A percentile compares a stretch with the other conserved stretches of the same genome.
Conservation (phyloP, 2,329 filamentous ascomycete genomes). For the Diaporthe vaccinii region DNA sequence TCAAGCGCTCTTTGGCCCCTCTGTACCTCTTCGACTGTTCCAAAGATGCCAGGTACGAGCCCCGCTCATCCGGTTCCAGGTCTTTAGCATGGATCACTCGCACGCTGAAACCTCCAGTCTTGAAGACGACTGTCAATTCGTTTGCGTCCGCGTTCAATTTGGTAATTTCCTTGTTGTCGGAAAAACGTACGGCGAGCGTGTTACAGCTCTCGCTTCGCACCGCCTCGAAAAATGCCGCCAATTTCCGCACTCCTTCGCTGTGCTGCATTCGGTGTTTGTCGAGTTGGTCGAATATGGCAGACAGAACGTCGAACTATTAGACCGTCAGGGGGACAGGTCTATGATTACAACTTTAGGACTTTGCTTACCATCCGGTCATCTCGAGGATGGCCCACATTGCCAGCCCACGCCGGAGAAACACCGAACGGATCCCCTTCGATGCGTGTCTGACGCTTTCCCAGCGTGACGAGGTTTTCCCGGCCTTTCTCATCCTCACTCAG, state of each 20-base stretch:
- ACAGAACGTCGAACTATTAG: not conserved
- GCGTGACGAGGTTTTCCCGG: not conserved
- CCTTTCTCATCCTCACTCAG: not conserved
- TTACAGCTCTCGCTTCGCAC: not conserved
- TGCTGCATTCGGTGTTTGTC: not conserved
- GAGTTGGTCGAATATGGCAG: slow-evolving; percentile 1
- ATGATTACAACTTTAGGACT: too few species aligned
- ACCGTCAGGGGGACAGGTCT: not conserved
- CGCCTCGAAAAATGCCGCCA: not conserved
- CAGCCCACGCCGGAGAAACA: not conserved
- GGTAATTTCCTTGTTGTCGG: not conserved
- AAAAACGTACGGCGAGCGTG: not conserved
- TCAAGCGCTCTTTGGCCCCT: not conserved
- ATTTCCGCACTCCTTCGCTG: not conserved
- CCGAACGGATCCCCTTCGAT: not conserved
- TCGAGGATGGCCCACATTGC: slow-evolving; percentile 2
- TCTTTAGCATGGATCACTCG: not conserved
- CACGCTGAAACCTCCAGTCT: not conserved
- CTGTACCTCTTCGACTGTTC: not conserved
- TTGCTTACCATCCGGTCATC: not conserved
- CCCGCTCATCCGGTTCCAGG: not conserved
- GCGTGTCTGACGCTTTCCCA: not conserved
- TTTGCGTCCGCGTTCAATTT: not conserved
- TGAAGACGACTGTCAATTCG: not conserved
- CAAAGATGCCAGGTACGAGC: not conserved